Evolutionary conservation across 108 stramenopile species (phyloP), one percentile per base, ranked within the genome.

Genomic region (Skeletonema tropicum): DNA sequence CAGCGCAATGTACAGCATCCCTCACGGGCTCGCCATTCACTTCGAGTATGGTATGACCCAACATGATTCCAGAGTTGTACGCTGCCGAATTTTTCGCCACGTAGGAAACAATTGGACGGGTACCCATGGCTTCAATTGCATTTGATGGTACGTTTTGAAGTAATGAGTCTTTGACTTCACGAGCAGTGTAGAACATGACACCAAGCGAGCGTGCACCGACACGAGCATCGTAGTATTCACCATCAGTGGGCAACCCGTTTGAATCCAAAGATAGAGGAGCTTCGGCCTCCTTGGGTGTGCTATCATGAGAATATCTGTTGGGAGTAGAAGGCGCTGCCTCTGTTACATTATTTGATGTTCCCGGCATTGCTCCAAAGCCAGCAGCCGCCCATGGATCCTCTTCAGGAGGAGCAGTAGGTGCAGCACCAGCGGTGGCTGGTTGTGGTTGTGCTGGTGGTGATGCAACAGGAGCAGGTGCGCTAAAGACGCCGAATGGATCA

Each of bases 221-320:
- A 3, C 77, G 73, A 12, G 58, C 77, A 26, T 83, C 64, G 52
- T 83, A 83, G 73, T 79, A 74, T 60, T 79, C 77, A 19, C 82
- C 82, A 25, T 59, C 67, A 21, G 38, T 33, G 3, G 82, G 82
- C 14, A 83, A 66, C 61, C 39, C 57, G 58, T 74, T 79, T 26
- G 38, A 57, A 41, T 78, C 73, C 12, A 76, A 66, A 33, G 52
- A 55, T 39, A 74, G 49, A 26, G 82, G 64, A 6, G 25, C 15
- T 21, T 65, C 74, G 11, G 23, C 60, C 17, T 68, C 41, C 0
- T 13, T 21, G 21, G 10, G 25, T 15, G 25, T 30, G 36, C 21
- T 59, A 11, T 55, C 42, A 30, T 32, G 2, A 42, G 52, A 17
- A 71, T 48, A 21, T 21, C 46, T 55, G 21, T 66, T 66, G 48